These are phyloP conservation scores for Aquanectria penicillioides DNA, from an alignment of 2,329 filamentous ascomycete genomes.

Conservation along the genomic window DNA sequence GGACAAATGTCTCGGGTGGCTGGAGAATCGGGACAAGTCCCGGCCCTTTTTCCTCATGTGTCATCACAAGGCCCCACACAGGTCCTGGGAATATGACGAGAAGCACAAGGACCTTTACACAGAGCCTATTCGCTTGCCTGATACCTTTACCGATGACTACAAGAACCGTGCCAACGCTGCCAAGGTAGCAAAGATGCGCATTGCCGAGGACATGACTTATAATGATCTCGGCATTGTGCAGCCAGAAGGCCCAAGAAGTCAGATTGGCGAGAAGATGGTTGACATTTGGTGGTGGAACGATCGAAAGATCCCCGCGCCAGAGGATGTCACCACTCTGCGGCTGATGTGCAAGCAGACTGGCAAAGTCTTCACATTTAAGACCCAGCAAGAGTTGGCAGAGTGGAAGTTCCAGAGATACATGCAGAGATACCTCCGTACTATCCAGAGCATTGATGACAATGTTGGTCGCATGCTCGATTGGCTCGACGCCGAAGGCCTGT, in stretches of 20 bases:
- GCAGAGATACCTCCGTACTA: slow-evolving; percentile 63
- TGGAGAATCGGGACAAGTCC: slow-evolving; percentile 46
- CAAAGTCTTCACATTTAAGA: slow-evolving; percentile 56
- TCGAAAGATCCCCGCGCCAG: slow-evolving; percentile 38
- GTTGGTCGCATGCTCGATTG: slow-evolving; percentile 59
- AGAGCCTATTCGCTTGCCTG: slow-evolving; percentile 56
- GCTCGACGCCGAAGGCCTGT: slow-evolving; percentile 51
- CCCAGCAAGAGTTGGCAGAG: slow-evolving; percentile 53
- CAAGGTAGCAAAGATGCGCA: slow-evolving; percentile 59
- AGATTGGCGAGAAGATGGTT: slow-evolving; percentile 47
- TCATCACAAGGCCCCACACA: slow-evolving; percentile 65
- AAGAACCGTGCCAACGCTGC: slow-evolving; percentile 62
- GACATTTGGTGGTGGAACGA: slow-evolving; percentile 38
- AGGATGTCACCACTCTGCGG: slow-evolving; percentile 28
- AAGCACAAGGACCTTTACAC: slow-evolving; percentile 60
- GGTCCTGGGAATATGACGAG: slow-evolving; percentile 60
- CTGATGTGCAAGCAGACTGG: slow-evolving; percentile 59
- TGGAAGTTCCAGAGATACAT: slow-evolving; percentile 68
- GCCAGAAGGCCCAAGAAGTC: slow-evolving; percentile 55
- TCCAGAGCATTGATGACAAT: slow-evolving; percentile 63
- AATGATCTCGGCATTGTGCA: slow-evolving; percentile 61
- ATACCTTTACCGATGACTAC: slow-evolving; percentile 64
- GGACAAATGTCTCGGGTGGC: slow-evolving; percentile 57
- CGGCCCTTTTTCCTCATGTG: slow-evolving; percentile 65
- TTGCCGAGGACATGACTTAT: slow-evolving; percentile 62